Evolutionary conservation across 495 filamentous ascomycete species (phyloP).

Genomic region (Alectoria sarmentosa): DNA sequence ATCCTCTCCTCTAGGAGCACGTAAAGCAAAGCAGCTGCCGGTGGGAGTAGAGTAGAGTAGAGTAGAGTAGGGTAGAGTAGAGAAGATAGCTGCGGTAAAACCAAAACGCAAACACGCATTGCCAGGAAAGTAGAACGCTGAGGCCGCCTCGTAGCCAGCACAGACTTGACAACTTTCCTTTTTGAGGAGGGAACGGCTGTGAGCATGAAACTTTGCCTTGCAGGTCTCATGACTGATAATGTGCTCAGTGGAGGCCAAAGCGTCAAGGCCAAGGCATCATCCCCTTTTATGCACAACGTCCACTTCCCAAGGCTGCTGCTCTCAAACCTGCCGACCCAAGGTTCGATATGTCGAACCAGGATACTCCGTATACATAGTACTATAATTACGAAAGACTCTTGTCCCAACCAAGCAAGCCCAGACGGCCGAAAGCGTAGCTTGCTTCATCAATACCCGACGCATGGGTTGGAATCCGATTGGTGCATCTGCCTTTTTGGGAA

Average conservation of each 20-base stretch:
- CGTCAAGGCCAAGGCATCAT: neutral
- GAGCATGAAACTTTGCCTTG: neutral
- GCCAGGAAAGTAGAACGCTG: neutral
- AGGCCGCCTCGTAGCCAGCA: neutral
- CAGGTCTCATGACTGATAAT: neutral
- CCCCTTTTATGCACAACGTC: neutral
- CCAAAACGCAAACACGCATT: neutral
- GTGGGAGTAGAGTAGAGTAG: no score
- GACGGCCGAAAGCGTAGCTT: neutral
- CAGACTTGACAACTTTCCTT: neutral
- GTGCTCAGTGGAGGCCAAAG: neutral
- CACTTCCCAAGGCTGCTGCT: neutral
- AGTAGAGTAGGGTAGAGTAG: no score
- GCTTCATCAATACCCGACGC: constrained; percentile 6
- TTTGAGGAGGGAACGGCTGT: neutral
- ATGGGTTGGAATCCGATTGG: neutral
- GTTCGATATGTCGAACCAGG: neutral
- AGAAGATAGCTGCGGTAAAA: neutral
- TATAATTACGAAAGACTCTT: neutral
- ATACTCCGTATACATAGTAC: neutral
- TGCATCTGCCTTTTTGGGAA: neutral
- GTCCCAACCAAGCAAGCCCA: neutral
- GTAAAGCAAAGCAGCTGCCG: neutral
- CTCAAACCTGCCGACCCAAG: neutral
- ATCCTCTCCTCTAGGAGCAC: no score